These are phyloP conservation scores for Mortierella hygrophila DNA, from an alignment of 192 early-diverging fungal genomes.

Conservation along the genomic window DNA sequence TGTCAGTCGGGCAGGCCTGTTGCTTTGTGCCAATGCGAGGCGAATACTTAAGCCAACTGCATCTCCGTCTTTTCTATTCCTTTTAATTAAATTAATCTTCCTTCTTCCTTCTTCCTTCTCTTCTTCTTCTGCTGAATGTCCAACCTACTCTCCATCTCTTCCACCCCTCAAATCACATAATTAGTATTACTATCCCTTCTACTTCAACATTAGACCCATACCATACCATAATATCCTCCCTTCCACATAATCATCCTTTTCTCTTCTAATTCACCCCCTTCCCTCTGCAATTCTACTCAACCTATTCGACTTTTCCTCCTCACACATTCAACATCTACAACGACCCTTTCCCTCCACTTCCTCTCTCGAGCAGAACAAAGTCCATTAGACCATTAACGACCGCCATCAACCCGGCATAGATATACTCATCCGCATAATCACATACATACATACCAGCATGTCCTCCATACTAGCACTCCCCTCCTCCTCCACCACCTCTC, in stretches of 20 bases:
- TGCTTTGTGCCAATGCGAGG: background rate
- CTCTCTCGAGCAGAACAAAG: background rate
- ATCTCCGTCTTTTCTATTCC: background rate
- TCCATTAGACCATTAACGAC: background rate
- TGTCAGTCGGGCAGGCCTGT: too few species aligned
- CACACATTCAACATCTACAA: too few species aligned
- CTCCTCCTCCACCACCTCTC: background rate
- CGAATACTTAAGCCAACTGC: background rate
- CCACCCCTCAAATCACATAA: background rate
- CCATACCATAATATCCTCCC: too few species aligned
- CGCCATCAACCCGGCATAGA: too few species aligned
- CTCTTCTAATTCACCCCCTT: background rate
- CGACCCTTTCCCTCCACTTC: constrained; percentile 2
- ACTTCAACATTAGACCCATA: too few species aligned
- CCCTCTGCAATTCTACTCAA: too few species aligned
- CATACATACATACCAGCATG: background rate
- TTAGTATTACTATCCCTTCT: too few species aligned
- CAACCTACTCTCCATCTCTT: background rate
- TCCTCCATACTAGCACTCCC: background rate
- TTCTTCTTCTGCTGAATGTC: background rate
- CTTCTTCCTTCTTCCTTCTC: background rate
- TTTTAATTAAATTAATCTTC: background rate
- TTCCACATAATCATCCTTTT: background rate
- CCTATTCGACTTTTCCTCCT: constrained; percentile 1
- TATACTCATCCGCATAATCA: too few species aligned